Conservation (phyloP, 106 monocot species). For the Dioscorea dumetorum region DNA sequence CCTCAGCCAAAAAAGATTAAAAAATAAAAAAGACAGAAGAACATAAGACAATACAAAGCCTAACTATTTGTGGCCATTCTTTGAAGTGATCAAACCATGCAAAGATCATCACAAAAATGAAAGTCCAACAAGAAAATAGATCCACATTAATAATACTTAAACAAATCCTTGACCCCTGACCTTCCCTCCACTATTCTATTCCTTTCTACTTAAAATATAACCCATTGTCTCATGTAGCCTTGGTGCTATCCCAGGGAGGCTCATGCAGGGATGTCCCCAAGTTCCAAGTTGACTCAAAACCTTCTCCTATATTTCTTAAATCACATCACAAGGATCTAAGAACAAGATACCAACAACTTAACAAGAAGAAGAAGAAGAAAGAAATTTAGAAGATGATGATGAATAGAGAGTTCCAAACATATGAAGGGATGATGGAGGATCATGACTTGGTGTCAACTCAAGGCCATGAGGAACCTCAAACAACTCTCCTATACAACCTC, state of each 20-base stretch:
- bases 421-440: neutral
- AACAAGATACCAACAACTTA: neutral
- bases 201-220: neutral
- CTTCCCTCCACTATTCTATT: neutral
- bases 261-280: slow-evolving; percentile 4
- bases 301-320: neutral
- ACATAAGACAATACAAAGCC: no score
- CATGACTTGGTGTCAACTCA: neutral
- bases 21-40: no score
- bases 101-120: neutral
- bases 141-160: neutral
- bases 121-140: neutral
- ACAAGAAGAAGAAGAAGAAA: neutral
- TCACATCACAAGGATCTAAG: neutral
- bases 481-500: slow-evolving; percentile 8
- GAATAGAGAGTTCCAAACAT: neutral
- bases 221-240: neutral
- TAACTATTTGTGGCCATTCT: neutral
- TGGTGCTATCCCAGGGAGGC: slow-evolving; percentile 4
- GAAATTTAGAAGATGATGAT: neutral
- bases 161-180: neutral
- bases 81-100: slow-evolving; percentile 1
- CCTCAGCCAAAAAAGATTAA: no score
- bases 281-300: slow-evolving; percentile 6
- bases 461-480: no score